These are phyloP conservation scores for Neurospora sublineolata DNA, from an alignment of 495 filamentous ascomycete species.

Conservation along the genomic window DNA sequence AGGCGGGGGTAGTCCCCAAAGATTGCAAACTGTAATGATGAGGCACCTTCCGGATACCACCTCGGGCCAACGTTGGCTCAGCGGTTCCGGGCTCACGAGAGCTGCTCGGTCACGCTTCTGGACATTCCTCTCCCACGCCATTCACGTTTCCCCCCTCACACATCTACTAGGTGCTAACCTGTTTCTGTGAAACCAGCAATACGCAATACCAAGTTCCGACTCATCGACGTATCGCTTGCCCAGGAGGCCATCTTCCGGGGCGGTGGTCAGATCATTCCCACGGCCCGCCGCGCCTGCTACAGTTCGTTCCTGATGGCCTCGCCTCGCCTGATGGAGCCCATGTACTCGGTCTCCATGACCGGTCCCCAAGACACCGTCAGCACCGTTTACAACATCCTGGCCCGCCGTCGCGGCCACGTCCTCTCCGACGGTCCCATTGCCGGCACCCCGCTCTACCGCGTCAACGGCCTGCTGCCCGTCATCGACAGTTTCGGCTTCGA, in stretches of 20 bases:
- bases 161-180: background rate
- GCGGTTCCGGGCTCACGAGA: background rate
- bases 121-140: background rate
- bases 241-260: conserved; percentile 86
- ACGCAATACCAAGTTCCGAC: conserved; percentile 87
- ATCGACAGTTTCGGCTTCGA: conserved; percentile 97
- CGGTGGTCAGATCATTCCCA: conserved; percentile 95
- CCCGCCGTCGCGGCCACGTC: conserved; percentile 81
- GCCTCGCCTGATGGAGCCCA: conserved; percentile 88
- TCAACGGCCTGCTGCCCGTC: conserved; percentile 82
- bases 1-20: background rate
- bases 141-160: background rate
- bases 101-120: background rate
- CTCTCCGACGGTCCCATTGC: conserved; percentile 86
- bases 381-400: conserved; percentile 82
- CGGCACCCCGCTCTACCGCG: conserved; percentile 87
- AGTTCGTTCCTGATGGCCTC: conserved; percentile 94
- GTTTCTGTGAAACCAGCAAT: conserved; percentile 49
- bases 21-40: background rate
- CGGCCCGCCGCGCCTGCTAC: conserved; percentile 81
- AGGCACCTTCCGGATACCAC: background rate
- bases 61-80: background rate
- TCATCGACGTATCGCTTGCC: conserved; percentile 83
- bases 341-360: conserved; percentile 85
- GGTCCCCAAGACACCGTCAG: conserved; percentile 84